Base-by-base conservation (phyloP, 768 basidiomycete genomes). In the Filobasidium floriforme region DNA sequence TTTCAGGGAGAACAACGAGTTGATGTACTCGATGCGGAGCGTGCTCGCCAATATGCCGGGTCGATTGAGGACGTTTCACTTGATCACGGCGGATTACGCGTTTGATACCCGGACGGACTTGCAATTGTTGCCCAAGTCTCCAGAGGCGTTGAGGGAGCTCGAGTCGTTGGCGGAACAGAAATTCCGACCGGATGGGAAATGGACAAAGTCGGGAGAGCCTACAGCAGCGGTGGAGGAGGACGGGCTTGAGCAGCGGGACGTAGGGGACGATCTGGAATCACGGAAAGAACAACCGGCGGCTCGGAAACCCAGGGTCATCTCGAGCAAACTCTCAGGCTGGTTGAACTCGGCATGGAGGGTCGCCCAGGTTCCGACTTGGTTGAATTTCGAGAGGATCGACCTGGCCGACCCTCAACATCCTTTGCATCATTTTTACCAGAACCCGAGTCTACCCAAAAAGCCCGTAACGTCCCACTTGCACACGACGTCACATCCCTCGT, bases 1-100 rank as follows among this genome's bases (percentile, higher is more conserved):
- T 51, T 77, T 74, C 64, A 52, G 76, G 73, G 75, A 77, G 59
- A 73, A 75, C 63, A 72, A 75, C 67, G 76, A 77, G 60, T 66
- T 75, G 24, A 67, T 71, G 14, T 69, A 74, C 60, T 77, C 76
- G 28, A 74, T 77, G 72, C 69, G 74, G 51, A 76, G 75, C 1
- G 72, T 77, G 22, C 59, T 77, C 14, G 68, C 69, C 19, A 68
- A 74, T 44, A 61, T 77, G 32, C 74, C 74, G 0, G 76, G 76
- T 12, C 64, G 66, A 14, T 28, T 75, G 0, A 61, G 69, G 6
- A 74, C 73, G 6, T 66, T 75, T 41, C 76, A 77, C 57, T 62
- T 77, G 14, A 71, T 75, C 52, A 68, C 69, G 2, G 70, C 73
- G 41, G 74, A 77, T 52, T 71, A 66, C 29, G 62, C 69, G 1